phyloP scores from a whole-genome alignment of 2,329 filamentous ascomycete genomes.

The Stachybotrys elegans region DNA sequence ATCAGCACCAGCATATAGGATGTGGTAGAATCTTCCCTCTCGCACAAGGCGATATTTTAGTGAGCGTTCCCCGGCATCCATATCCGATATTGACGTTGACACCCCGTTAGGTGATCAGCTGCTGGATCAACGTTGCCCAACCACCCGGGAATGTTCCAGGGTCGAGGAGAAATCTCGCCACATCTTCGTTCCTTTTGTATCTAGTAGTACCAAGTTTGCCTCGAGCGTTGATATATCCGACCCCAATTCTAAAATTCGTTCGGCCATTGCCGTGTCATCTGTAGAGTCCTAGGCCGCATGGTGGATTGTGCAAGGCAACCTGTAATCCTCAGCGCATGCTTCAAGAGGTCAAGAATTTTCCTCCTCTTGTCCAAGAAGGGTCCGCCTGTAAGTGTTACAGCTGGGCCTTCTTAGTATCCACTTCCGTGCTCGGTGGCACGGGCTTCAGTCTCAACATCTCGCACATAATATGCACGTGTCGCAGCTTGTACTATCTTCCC shows the following conservation, averaged over 20 bases:
- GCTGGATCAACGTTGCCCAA: neutral
- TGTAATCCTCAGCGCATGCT: neutral
- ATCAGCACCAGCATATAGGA: neutral
- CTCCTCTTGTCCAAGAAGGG: neutral
- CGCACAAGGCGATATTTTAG: neutral
- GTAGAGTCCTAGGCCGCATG: neutral
- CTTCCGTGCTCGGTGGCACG: neutral
- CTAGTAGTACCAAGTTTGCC: neutral
- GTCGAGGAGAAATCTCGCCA: neutral
- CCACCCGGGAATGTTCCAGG: neutral
- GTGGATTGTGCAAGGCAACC: neutral
- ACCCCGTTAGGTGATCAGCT: neutral
- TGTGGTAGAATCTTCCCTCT: neutral
- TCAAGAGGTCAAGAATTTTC: neutral
- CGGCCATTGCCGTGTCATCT: neutral
- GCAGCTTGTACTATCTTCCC: neutral
- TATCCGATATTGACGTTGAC: neutral
- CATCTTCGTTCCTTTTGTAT: neutral
- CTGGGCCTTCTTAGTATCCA: neutral
- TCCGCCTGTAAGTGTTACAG: neutral
- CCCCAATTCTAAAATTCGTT: neutral
- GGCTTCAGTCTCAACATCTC: neutral
- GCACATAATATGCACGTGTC: neutral
- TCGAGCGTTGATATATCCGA: neutral
- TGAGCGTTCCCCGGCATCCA: neutral